Base-by-base conservation (phyloP, 192 early-diverging fungal genomes). In the Coemansia sp. region DNA sequence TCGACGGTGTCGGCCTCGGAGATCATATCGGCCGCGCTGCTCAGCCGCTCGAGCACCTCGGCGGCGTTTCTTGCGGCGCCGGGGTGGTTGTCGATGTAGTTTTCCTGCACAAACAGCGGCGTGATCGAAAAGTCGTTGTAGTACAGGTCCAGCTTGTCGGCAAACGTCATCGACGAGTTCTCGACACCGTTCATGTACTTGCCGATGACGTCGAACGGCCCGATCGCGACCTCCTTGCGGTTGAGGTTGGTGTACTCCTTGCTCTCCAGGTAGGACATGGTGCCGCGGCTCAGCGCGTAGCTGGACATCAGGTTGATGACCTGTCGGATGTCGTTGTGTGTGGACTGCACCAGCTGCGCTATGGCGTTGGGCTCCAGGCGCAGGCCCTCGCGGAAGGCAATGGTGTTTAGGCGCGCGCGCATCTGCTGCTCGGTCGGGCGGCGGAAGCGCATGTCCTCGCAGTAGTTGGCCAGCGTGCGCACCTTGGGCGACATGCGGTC, bases 41-140 rank as follows among this genome's bases (percentile, higher is more conserved):
- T 80, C 28, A 96, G 58, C 25, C 80, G 46, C 3, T 86, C 81
- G 33, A 97, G 63, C 13, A 72, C 44, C 25, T 75, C 76, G 25
- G 53, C 35, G 13, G 38, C 28, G 37, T 42, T 57, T 53, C 52
- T 20, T 2, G 81, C 79, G 2, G 78, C 39, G 20, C 67, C 53
- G 4, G 90, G 89, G 29, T 63, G 76, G 62, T 71, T 81, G 53
- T 84, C 78, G n/a, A 92, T 61, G 75, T 95, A 95, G 67, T 91
- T 92, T 70, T 95, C 93, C 70, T 89, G 90, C n/a, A 99, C 84
- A 85, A 99, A 92, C 46, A 99, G 75, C 42, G 90, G 92, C 7
- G 90, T 81, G 34, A 98, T 57, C 15, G 80, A 78, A 74, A 82
- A 94, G 53, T 99, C 94, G 35, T 86, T 67, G 61, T 96, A 99